phyloP scores from a whole-genome alignment of 192 early-diverging fungal species.

The Helicostylum pulchrum region DNA sequence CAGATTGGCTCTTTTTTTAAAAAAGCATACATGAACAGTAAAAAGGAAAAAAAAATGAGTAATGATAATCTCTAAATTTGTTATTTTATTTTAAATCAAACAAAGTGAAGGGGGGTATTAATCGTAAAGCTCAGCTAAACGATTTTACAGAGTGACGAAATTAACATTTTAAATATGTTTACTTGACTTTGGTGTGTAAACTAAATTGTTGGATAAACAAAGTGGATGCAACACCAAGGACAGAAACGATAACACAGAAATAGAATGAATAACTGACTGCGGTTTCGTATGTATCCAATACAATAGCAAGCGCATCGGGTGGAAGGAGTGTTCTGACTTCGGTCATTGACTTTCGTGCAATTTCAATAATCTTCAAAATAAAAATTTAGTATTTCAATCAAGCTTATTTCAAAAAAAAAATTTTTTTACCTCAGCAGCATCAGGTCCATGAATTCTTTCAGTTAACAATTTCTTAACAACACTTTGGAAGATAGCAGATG shows the following conservation, averaged over 20 bases:
- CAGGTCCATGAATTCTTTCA: conserved; percentile 28
- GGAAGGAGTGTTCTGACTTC: conserved; percentile 12
- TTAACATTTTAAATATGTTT: not conserved
- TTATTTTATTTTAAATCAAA: too few relatives aligned
- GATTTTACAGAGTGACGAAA: too few relatives aligned
- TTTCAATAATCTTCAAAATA: conserved; percentile 18
- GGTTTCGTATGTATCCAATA: conserved; percentile 14
- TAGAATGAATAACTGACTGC: conserved; percentile 17
- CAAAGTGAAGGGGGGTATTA: too few relatives aligned
- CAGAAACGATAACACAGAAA: not conserved
- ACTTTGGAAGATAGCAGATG: conserved; percentile 43
- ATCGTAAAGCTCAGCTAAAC: too few relatives aligned
- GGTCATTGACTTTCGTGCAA: conserved; percentile 27
- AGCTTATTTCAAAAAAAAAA: not conserved
- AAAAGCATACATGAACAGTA: too few relatives aligned
- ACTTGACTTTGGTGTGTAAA: conserved; percentile 5
- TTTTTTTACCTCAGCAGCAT: conserved; percentile 15
- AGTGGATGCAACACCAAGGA: not conserved
- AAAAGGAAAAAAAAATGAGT: too few relatives aligned
- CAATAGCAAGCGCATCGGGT: conserved; percentile 3
- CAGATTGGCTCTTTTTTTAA: too few relatives aligned
- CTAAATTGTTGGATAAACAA: conserved; percentile 21
- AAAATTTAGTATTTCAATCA: not conserved
- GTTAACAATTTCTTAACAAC: conserved; percentile 30
- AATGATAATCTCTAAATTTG: too few relatives aligned